A percentile compares a stretch with the other conserved stretches of the same genome.
Conservation (phyloP, 1,139 yeast genomes). For the Blastobotrys serpentis region DNA sequence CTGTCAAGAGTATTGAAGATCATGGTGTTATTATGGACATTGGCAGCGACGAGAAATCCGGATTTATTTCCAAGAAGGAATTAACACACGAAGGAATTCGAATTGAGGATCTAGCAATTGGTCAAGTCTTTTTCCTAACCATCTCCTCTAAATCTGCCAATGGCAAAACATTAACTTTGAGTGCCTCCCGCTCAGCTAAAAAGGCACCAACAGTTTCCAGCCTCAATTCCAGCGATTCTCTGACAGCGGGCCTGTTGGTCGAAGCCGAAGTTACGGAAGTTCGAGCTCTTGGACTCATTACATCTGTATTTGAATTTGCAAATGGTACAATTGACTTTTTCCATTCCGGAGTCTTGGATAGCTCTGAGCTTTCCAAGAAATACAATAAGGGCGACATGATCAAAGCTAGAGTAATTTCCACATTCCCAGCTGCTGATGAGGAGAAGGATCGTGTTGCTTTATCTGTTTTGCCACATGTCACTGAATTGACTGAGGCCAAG, state of each 20-base stretch:
- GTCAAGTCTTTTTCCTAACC: conserved; percentile 41
- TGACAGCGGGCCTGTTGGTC: conserved; percentile 80
- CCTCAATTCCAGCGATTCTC: conserved; percentile 70
- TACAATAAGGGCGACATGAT: conserved; percentile 64
- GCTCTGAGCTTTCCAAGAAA: conserved; percentile 55
- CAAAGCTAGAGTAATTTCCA: conserved; percentile 69
- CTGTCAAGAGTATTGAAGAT: conserved; percentile 80
- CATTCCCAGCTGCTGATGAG: conserved; percentile 44
- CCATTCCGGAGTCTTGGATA: conserved; percentile 54
- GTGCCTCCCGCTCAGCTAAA: conserved; percentile 45
- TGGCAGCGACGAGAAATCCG: conserved; percentile 58
- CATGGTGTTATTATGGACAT: conserved; percentile 80
- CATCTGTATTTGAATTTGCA: conserved; percentile 70
- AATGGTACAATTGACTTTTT: conserved; percentile 69
- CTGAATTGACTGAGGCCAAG: conserved; percentile 34
- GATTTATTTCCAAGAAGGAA: conserved; percentile 77
- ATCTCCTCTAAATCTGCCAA: conserved; percentile 39
- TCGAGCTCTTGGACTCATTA: conserved; percentile 54
- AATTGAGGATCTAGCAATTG: conserved; percentile 43
- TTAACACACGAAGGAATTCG: conserved; percentile 37
- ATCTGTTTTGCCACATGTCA: conserved; percentile 60
- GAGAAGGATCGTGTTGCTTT: conserved; percentile 59
- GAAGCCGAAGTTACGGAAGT: conserved; percentile 69
- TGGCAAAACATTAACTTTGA: conserved; percentile 63
- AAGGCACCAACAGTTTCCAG: conserved; percentile 48